Percentiles rank a stretch among this genome's conserved stretches.
phyloP scores from a whole-genome alignment of 306 rosid genomes.

The Ormosia emarginata region DNA sequence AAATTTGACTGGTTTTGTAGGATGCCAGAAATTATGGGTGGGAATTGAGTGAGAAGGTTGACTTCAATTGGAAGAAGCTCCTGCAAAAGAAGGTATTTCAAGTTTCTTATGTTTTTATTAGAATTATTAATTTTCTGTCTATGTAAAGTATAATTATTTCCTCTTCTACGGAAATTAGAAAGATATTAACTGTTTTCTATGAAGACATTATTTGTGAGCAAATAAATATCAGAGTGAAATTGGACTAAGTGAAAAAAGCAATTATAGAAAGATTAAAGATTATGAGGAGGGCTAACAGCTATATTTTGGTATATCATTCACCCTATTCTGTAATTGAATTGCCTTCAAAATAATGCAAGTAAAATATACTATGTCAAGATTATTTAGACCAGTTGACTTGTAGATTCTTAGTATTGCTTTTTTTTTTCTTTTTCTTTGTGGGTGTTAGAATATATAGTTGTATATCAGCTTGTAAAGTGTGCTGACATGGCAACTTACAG shows the following conservation, averaged over 20 bases:
- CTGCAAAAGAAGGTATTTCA: constrained; percentile 77
- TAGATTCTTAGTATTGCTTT: no score
- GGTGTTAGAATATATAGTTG: no score
- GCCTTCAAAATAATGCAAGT: neutral
- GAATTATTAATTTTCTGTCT: neutral
- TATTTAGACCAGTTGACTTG: no score
- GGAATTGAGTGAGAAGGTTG: constrained; percentile 82
- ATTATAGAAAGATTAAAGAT: neutral
- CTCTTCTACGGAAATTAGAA: neutral
- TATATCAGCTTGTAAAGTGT: no score
- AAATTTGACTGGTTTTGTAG: constrained; percentile 37
- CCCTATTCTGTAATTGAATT: neutral
- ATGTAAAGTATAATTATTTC: neutral
- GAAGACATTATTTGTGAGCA: neutral
- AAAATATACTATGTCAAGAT: neutral
- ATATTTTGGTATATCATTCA: neutral
- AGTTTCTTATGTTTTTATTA: neutral
- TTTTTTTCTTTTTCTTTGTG: no score
- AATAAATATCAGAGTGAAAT: neutral
- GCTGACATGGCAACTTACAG: no score
- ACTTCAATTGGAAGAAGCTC: constrained; percentile 95
- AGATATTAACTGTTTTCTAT: neutral
- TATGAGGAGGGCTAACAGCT: neutral
- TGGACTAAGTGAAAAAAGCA: neutral
- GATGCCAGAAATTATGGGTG: constrained; percentile 93